A percentile compares a stretch with the other conserved stretches of the same genome.
These are phyloP conservation scores for Tylopilus intermedius DNA, from an alignment of 768 basidiomycete genomes.

Conservation along the genomic window DNA sequence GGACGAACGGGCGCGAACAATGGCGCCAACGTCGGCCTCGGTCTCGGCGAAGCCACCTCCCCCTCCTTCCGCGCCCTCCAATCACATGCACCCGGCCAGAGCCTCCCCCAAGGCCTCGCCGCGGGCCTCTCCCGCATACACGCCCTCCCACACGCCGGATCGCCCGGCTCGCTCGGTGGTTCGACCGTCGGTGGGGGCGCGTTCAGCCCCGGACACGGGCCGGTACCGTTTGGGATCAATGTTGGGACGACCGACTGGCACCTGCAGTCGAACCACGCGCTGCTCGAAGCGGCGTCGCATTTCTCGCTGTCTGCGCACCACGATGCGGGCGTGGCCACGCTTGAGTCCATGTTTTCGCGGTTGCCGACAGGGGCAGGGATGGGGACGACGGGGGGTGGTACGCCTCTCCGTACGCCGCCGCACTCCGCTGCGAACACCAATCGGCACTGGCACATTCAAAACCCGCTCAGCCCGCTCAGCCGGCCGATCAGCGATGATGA, in stretches of 20 bases:
- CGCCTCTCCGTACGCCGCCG: constrained; percentile 27
- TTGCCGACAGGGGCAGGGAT: constrained; percentile 19
- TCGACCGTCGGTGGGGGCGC: constrained; percentile 26
- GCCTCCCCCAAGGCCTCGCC: constrained; percentile 86
- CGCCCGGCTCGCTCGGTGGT: constrained; percentile 31
- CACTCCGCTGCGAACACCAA: constrained; percentile 17
- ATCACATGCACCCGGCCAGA: constrained; percentile 85
- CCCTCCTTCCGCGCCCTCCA: constrained; percentile 78
- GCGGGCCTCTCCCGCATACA: constrained; percentile 90
- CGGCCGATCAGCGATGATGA: constrained; percentile 59
- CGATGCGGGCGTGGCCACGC: constrained; percentile 21
- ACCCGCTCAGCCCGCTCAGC: constrained; percentile 55
- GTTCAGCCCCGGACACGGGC: constrained; percentile 30
- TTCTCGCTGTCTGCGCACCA: constrained; percentile 25
- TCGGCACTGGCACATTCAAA: constrained; percentile 35
- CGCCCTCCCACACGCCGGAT: constrained; percentile 47
- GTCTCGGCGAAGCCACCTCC: constrained; percentile 40
- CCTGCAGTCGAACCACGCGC: constrained; percentile 21
- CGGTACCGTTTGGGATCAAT: constrained; percentile 29
- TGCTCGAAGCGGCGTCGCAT: constrained; percentile 21
- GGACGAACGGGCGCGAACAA: constrained; percentile 15
- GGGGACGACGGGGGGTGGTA: neutral
- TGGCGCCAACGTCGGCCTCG: constrained; percentile 13
- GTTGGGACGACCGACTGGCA: constrained; percentile 29
- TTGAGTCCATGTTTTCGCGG: constrained; percentile 55